Evolutionary conservation across 2,329 filamentous ascomycete genomes (phyloP).

Genomic region (Mollisiaceae sp.): DNA sequence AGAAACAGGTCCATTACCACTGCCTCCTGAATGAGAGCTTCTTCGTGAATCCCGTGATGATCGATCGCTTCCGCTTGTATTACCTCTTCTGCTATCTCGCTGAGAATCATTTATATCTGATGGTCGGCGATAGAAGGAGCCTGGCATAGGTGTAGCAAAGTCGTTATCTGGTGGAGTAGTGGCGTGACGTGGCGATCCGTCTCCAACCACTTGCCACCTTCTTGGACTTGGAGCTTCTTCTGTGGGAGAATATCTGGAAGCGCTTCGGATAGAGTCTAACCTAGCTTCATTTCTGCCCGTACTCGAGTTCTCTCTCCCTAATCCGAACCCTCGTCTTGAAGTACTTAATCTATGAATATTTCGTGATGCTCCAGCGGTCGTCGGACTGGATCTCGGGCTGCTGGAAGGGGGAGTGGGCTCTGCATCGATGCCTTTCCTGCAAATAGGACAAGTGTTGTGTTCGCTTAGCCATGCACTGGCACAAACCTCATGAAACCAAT

Average conservation of each 20-base stretch:
- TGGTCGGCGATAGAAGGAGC: conserved; percentile 25
- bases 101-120: conserved; percentile 30
- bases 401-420: conserved; percentile 23
- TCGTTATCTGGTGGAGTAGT: background rate
- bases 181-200: conserved; percentile 4
- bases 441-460: conserved; percentile 92
- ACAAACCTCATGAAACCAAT: conserved; percentile 91
- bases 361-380: conserved; percentile 14
- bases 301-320: background rate
- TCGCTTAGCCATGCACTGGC: conserved; percentile 84
- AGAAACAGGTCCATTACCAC: conserved; percentile 16
- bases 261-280: conserved; percentile 37
- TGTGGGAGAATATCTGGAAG: conserved; percentile 29
- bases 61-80: conserved; percentile 38
- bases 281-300: conserved; percentile 37
- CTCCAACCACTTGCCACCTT: conserved; percentile 20
- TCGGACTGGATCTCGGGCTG: conserved; percentile 29
- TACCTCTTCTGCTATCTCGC: conserved; percentile 28
- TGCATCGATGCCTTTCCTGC: conserved; percentile 54
- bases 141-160: conserved; percentile 25
- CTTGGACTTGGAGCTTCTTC: conserved; percentile 23
- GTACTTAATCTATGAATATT: conserved; percentile 31
- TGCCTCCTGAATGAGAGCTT: conserved; percentile 29
- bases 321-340: conserved; percentile 21
- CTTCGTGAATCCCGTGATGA: conserved; percentile 30